Base-by-base conservation (phyloP, 1,284 basidiomycete species). In the Trichosporon ovoides region DNA sequence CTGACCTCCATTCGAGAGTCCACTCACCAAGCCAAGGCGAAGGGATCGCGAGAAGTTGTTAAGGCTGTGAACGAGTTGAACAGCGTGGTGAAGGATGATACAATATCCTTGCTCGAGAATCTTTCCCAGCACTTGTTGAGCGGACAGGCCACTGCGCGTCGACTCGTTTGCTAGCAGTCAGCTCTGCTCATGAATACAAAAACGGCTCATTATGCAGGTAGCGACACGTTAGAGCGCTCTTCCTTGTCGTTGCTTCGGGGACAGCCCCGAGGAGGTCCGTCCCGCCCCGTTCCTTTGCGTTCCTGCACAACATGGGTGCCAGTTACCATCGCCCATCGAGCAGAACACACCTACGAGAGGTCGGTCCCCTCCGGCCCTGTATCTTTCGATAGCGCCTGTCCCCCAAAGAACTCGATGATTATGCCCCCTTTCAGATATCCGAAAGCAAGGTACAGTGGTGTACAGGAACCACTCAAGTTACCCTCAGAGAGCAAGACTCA, bases 261-360 rank as follows among this genome's bases (percentile, higher is more conserved):
- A 28, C 22, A 16, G 43, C 43, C 43, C 3, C 28, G 5, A 31
- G 16, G n/a, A 31, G n/a, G 43, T n/a, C 28, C n/a, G 43, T 48
- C 43, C 43, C 43, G 43, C 35, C 43, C 28, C 43, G 43, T 48
- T 48, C 43, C 43, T 48, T n/a, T 18, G 7, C 22, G 40, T 46
- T 46, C 40, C 40, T 46, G 40, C 22, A 13, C 13, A 22, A 46
- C 35, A 14, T 37, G 9, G 43, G 12, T 16, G 43, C 14, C 28
- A 22, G n/a, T n/a, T n/a, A n/a, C n/a, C n/a, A n/a, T n/a, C n/a
- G n/a, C n/a, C 7, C 24, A 24, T 24, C 11, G 14, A 48, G 43
- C 24, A 48, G 28, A 9, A 31, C 28, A 31, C 28, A 9, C 28
- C 18, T 7, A 24, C 28, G 43, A 12, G 43, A 14, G 7, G 24